Evolutionary conservation across 2,329 filamentous ascomycete species (phyloP), one percentile per base, ranked within the genome.

Genomic region (Monosporascus sp.): DNA sequence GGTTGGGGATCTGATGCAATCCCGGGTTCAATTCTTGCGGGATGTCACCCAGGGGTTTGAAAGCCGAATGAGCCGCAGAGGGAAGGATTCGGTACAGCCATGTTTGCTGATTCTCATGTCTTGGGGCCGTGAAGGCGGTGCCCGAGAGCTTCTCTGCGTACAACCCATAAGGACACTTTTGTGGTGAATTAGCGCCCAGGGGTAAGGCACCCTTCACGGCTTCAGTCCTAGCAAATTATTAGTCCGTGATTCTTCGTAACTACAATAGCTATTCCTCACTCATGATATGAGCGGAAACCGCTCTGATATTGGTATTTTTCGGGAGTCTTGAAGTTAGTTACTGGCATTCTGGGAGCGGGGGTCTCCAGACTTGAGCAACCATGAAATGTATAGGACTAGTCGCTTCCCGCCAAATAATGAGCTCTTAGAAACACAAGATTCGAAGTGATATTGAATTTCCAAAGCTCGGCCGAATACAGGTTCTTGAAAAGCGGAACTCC

Each of bases 111-210:
- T 88, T 89, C 53, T 86, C 80, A 65, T 82, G 75, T 27, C 87
- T 76, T 0, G 86, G 85, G 1, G 85, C 83, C 4, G 85, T 89
- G 66, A 90, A 90, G 31, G 87, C 77, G 2, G 84, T 88, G 7
- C 86, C 87, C 0, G 85, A 88, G 44, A 89, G 77, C 73, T 88
- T 88, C 72, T 96, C 90, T 27, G 89, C 84, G 71, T 94, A 94
- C 27, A 96, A 82, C 1, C 89, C 90, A 59, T 84, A 83, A 0
- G 88, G 80, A 0, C 85, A 85, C 65, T 90, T 90, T 68, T 95
- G 90, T 0, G 90, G 90, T 3, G 88, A 90, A 75, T 95, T 96
- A 43, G 85, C 81, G 48, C 81, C 89, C 54, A 90, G 66, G 8
- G 90, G 89, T 5, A 93, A 76, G 5, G 90, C 85, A 18, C 85